These are phyloP conservation scores for Phytophthora niederhauseri DNA, from an alignment of 352 stramenopile genomes.

Conservation along the genomic window DNA sequence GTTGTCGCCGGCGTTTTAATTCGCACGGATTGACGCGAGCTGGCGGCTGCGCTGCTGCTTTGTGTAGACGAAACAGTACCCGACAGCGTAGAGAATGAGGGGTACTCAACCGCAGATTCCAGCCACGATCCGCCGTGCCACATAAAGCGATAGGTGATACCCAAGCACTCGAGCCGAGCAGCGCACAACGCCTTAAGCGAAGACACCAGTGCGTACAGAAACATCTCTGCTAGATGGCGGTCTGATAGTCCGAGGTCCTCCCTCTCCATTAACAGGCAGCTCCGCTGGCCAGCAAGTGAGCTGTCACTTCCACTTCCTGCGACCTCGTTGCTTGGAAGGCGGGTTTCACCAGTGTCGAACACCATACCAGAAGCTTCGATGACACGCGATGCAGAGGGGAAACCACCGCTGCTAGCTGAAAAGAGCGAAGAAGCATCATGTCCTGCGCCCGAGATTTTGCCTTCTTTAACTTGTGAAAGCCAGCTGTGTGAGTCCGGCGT, in stretches of 20 bases:
- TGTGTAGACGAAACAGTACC: slow-evolving; percentile 8
- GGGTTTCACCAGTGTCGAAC: slow-evolving; percentile 42
- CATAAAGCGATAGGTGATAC: slow-evolving; percentile 55
- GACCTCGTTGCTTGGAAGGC: slow-evolving; percentile 25
- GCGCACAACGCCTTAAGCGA: slow-evolving; percentile 59
- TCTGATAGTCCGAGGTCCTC: slow-evolving; percentile 57
- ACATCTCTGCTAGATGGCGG: slow-evolving; percentile 46
- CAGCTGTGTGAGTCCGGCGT: slow-evolving; percentile 77
- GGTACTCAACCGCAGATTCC: slow-evolving; percentile 57
- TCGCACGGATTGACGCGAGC: slow-evolving; percentile 35
- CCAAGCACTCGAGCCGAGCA: slow-evolving; percentile 58
- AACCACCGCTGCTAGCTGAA: slow-evolving; percentile 19
- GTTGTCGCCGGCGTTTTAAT: slow-evolving; percentile 22
- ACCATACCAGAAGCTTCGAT: slow-evolving; percentile 49
- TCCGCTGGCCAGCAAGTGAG: slow-evolving; percentile 21
- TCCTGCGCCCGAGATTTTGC: slow-evolving; percentile 78
- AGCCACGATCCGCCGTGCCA: slow-evolving; percentile 70
- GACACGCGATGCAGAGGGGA: slow-evolving; percentile 41
- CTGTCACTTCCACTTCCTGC: slow-evolving; percentile 15
- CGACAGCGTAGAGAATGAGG: slow-evolving; percentile 25
- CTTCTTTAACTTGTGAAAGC: slow-evolving; percentile 74
- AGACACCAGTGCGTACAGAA: slow-evolving; percentile 66
- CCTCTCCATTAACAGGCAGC: slow-evolving; percentile 45
- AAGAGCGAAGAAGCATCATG: slow-evolving; percentile 50
- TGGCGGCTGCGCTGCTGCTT: slow-evolving; percentile 21